These are phyloP conservation scores for Lagenidium giganteum DNA, from an alignment of 352 stramenopile genomes.

Conservation along the genomic window DNA sequence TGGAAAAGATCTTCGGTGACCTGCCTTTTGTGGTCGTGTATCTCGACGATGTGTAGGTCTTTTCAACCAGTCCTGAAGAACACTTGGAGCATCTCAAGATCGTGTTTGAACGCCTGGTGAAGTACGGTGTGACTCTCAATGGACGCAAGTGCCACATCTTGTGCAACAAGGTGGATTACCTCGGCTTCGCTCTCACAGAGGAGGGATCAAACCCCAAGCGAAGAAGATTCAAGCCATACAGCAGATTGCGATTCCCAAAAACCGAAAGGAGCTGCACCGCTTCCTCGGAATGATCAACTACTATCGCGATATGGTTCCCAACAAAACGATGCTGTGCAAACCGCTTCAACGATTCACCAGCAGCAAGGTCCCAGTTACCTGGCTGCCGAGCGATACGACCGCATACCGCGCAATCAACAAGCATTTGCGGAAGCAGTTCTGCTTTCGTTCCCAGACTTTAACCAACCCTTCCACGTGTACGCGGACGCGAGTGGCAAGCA, in stretches of 20 bases:
- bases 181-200: slow-evolving; percentile 1
- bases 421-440: not conserved
- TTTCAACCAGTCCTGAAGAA: slow-evolving; percentile 1
- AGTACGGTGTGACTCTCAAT: slow-evolving; percentile 7
- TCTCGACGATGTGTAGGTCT: slow-evolving; percentile 6
- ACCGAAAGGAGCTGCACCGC: slow-evolving; percentile 3
- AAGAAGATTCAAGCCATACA: slow-evolving; percentile 11
- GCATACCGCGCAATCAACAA: not conserved
- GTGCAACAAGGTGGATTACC: slow-evolving; percentile 9
- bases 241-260: not conserved
- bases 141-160: slow-evolving; percentile 15
- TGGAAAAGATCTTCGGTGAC: slow-evolving; percentile 4
- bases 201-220: slow-evolving; percentile 2
- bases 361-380: not conserved
- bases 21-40: slow-evolving; percentile 4
- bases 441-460: slow-evolving; percentile 1
- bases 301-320: slow-evolving; percentile 6
- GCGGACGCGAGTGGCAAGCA: slow-evolving; percentile 6
- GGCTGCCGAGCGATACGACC: not conserved
- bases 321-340: slow-evolving; percentile 2
- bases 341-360: slow-evolving; percentile 1
- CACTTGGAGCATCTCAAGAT: slow-evolving; percentile 1
- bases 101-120: not conserved
- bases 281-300: slow-evolving; percentile 7
- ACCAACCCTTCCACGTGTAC: slow-evolving; percentile 5